Evolutionary conservation across 164 flowering plant genomes (phyloP).

Genomic region (Tinospora cordifolia): DNA sequence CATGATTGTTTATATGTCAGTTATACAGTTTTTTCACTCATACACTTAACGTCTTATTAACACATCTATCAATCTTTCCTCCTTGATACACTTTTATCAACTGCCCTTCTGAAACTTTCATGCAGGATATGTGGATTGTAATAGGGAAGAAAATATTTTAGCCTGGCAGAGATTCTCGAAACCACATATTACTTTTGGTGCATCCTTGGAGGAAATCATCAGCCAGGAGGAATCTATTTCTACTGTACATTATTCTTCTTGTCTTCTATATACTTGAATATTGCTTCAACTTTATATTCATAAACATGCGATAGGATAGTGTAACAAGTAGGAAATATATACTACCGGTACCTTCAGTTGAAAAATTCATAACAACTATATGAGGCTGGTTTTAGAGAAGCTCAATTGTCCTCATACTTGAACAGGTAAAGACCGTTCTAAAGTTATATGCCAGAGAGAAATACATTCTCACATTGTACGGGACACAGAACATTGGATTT

Average conservation of each 20-base stretch:
- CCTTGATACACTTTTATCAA: neutral
- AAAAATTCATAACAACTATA: neutral
- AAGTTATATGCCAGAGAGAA: constrained; percentile 52
- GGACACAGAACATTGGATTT: constrained; percentile 27
- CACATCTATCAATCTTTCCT: constrained; percentile 1
- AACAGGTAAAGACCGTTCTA: constrained; percentile 51
- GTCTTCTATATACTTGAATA: neutral
- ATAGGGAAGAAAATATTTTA: constrained; percentile 64
- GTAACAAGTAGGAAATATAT: neutral
- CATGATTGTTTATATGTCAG: no score
- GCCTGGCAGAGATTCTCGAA: constrained; percentile 60
- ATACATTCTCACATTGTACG: constrained; percentile 53
- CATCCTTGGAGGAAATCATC: constrained; percentile 58
- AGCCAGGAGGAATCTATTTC: constrained; percentile 35
- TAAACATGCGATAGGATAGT: no score
- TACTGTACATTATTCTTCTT: constrained; percentile 31
- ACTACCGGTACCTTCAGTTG: neutral
- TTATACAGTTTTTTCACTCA: no score
- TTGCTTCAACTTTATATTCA: no score
- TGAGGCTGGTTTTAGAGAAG: neutral
- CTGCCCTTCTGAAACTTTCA: constrained; percentile 8
- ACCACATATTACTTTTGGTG: constrained; percentile 70
- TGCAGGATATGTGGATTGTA: constrained; percentile 72
- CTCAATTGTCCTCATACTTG: constrained; percentile 10
- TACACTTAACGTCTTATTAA: no score